phyloP scores from a whole-genome alignment of 257 asterid species.

The Cordia subcordata region DNA sequence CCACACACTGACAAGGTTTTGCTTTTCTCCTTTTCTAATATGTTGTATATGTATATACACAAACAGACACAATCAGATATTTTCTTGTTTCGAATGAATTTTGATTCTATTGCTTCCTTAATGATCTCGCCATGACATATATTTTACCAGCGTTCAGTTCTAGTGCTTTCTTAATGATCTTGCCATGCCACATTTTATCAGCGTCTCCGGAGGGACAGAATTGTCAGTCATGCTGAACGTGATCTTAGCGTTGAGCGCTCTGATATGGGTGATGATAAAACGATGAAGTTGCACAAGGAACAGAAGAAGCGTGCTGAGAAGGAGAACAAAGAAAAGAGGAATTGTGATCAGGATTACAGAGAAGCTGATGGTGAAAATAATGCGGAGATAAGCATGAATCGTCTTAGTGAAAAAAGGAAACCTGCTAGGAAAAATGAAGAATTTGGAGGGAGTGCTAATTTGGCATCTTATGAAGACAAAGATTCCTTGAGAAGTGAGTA shows the following conservation, averaged over 20 bases:
- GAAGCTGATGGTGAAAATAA: constrained; percentile 48
- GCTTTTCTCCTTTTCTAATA: not conserved
- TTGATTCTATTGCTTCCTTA: constrained; percentile 1
- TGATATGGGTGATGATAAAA: constrained; percentile 58
- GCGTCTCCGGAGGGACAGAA: constrained; percentile 50
- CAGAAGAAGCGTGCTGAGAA: constrained; percentile 59
- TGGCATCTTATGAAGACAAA: constrained; percentile 52
- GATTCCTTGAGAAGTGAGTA: constrained; percentile 66
- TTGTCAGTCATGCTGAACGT: constrained; percentile 40
- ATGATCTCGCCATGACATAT: constrained; percentile 8
- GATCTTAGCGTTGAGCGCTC: constrained; percentile 61
- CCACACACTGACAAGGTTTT: constrained; percentile 55
- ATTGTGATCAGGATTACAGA: constrained; percentile 50
- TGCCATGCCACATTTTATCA: constrained; percentile 30
- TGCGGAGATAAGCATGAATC: constrained; percentile 49
- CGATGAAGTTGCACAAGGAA: constrained; percentile 57
- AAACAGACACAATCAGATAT: no score
- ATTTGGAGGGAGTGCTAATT: constrained; percentile 42
- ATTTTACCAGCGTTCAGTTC: constrained; percentile 48
- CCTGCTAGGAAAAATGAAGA: constrained; percentile 52
- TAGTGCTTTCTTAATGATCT: constrained; percentile 7
- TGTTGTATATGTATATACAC: not conserved
- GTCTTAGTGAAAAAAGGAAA: constrained; percentile 57
- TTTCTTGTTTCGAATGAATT: no score
- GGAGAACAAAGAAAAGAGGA: constrained; percentile 55